phyloP scores from a whole-genome alignment of 2,329 filamentous ascomycete species.

The Pseudofabraea citricarpa region DNA sequence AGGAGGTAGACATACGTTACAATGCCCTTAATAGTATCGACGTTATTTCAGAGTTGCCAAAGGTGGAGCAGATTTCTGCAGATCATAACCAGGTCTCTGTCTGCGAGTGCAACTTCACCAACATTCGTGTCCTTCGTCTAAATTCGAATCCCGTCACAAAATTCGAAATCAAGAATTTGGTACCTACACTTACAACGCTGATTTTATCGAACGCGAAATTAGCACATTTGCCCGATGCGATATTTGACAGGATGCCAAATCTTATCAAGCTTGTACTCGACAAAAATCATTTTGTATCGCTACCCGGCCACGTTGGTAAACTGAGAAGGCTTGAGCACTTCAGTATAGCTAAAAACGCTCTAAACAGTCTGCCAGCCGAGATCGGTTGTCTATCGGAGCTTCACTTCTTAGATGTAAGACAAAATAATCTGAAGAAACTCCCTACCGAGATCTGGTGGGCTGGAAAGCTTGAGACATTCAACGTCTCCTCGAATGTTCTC shows the following conservation, averaged over 20 bases:
- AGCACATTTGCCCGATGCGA: constrained; percentile 77
- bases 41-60: constrained; percentile 76
- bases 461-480: constrained; percentile 82
- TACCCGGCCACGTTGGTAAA: constrained; percentile 81
- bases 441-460: constrained; percentile 97
- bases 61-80: constrained; percentile 80
- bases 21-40: constrained; percentile 88
- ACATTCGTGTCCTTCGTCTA: constrained; percentile 76
- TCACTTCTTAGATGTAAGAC: constrained; percentile 79
- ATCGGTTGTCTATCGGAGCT: constrained; percentile 85
- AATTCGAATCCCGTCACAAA: constrained; percentile 95
- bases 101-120: constrained; percentile 84
- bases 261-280: constrained; percentile 85
- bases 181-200: constrained; percentile 78
- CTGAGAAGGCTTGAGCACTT: constrained; percentile 82
- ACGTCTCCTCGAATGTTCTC: constrained; percentile 91
- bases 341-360: constrained; percentile 87
- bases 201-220: constrained; percentile 91
- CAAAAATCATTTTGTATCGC: constrained; percentile 90
- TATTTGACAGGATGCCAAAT: constrained; percentile 83
- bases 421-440: constrained; percentile 87
- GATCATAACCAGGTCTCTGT: constrained; percentile 91
- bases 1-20: constrained; percentile 91
- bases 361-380: constrained; percentile 78
- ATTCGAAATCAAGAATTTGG: constrained; percentile 73